Conservation (phyloP, 441 rosid genomes). For the Euphorbia schlechtendalii region DNA sequence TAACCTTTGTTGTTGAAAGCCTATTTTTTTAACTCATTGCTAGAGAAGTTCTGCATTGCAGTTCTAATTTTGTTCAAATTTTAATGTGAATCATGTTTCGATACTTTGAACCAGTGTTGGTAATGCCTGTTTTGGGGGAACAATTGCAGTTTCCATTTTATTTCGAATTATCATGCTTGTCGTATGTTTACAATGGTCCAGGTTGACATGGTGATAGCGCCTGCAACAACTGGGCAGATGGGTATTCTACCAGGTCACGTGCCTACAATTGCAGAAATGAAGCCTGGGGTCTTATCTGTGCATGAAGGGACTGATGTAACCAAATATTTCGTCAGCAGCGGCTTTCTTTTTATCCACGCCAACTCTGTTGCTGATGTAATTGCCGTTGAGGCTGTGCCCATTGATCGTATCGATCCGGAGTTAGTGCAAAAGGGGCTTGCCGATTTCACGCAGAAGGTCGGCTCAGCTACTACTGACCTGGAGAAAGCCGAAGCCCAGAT, state of each 20-base stretch:
- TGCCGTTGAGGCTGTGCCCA: slow-evolving; percentile 68
- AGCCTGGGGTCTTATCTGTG: slow-evolving; percentile 73
- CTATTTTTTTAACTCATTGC: not conserved
- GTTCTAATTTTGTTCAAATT: not conserved
- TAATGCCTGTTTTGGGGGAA: not conserved
- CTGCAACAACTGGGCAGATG: slow-evolving; percentile 92
- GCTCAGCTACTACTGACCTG: slow-evolving; percentile 67
- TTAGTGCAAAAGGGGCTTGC: slow-evolving; percentile 79
- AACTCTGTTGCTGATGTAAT: slow-evolving; percentile 82
- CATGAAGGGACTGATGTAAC: slow-evolving; percentile 63
- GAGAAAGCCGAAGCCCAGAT: slow-evolving; percentile 95
- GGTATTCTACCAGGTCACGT: slow-evolving; percentile 89
- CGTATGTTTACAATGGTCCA: slow-evolving; percentile 12
- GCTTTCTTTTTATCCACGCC: slow-evolving; percentile 73
- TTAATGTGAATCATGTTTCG: not conserved
- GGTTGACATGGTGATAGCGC: slow-evolving; percentile 97
- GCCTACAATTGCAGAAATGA: slow-evolving; percentile 81
- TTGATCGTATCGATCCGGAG: slow-evolving; percentile 58
- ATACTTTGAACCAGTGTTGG: not conserved
- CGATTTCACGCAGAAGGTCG: slow-evolving; percentile 71
- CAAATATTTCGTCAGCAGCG: slow-evolving; percentile 79
- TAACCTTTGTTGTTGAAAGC: not conserved
- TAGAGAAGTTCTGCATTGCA: not conserved
- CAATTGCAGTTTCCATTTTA: not conserved
- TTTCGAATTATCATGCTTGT: not conserved